Evolutionary conservation across 495 filamentous ascomycete species (phyloP), one percentile per base, ranked within the genome.

Genomic region (Opeltia flavorubescens): DNA sequence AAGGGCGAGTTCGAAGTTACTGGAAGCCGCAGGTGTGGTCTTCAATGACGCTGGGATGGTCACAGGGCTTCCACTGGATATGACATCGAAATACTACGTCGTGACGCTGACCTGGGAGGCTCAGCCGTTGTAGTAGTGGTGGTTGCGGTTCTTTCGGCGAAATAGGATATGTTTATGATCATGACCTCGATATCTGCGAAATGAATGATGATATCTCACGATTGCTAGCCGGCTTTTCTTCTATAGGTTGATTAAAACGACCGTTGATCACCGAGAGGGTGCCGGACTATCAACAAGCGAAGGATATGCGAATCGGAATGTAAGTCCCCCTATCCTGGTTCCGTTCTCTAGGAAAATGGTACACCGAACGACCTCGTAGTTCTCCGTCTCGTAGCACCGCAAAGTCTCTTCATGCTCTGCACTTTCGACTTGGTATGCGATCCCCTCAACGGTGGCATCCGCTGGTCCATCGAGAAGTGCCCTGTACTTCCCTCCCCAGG

Each of bases 341-440:
- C 18, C 9, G 11, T 9, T 38, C 18, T 9, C 28, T 36, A 51
- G 18, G 21, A 4, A 15, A 24, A 68, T 68, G 4, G 43, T 47
- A 49, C 65, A 72, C 18, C 63, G 47, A 7, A 69, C 63, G 1
- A 69, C 64, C 43, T 68, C 66, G 44, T 70, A 69, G 5, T 49
- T 51, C n/a, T 59, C 56, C 40, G 62, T 66, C 52, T 69, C 66
- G 42, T 69, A 67, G 3, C 31, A 30, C 24, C 58, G 44, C 20
- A 69, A 44, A n/a, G 55, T 56, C 26, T 66, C 61, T 50, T 72
- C 66, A 38, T 64, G 50, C 11, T 63, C 62, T 34, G 43, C 33
- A 3, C 38, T 51, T 26, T 46, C 12, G 4, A 72, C 62, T 17
- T 50, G 21, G 46, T 62, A 70, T 18, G 65, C 62, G n/a, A n/a